Conservation (phyloP, 192 early-diverging fungal genomes). For the Linnemannia elongata region DNA sequence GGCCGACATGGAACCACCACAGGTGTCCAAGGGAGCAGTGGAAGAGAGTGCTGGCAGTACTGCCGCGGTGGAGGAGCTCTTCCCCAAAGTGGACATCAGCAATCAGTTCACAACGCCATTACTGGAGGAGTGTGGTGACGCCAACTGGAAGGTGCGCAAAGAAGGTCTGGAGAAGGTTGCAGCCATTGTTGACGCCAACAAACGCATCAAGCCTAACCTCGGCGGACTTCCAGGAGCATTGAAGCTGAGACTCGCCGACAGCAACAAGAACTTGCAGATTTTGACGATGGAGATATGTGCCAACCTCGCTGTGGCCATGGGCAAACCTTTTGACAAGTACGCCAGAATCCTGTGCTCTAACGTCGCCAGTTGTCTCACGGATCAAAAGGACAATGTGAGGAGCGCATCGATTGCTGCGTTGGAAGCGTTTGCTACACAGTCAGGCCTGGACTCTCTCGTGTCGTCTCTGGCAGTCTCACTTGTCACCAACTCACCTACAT, state of each 20-base stretch:
- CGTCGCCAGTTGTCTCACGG: conserved; percentile 81
- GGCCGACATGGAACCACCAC: conserved; percentile 73
- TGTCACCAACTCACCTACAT: conserved; percentile 83
- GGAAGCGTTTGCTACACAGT: conserved; percentile 77
- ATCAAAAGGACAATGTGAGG: conserved; percentile 94
- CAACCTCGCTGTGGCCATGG: conserved; percentile 83
- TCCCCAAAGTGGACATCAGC: conserved; percentile 89
- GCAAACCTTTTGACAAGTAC: conserved; percentile 87
- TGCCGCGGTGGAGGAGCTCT: conserved; percentile 85
- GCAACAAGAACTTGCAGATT: conserved; percentile 91
- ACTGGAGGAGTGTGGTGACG: conserved; percentile 80
- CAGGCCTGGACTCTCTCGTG: conserved; percentile 79
- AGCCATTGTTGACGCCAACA: conserved; percentile 83
- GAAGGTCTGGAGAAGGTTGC: conserved; percentile 89
- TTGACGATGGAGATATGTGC: conserved; percentile 87
- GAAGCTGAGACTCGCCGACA: conserved; percentile 88
- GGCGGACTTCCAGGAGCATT: conserved; percentile 85
- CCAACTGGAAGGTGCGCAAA: conserved; percentile 95
- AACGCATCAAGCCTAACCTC: conserved; percentile 85
- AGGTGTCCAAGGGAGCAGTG: conserved; percentile 65
- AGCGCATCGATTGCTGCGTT: conserved; percentile 80
- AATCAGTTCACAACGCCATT: conserved; percentile 70
- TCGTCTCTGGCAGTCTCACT: conserved; percentile 75
- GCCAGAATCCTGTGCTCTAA: conserved; percentile 76
- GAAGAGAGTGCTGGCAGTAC: conserved; percentile 45